A percentile compares a stretch with the other conserved stretches of the same genome.
These are phyloP conservation scores for Cucurbitaria berberidis DNA, from an alignment of 2,329 filamentous ascomycete genomes.

Conservation along the genomic window DNA sequence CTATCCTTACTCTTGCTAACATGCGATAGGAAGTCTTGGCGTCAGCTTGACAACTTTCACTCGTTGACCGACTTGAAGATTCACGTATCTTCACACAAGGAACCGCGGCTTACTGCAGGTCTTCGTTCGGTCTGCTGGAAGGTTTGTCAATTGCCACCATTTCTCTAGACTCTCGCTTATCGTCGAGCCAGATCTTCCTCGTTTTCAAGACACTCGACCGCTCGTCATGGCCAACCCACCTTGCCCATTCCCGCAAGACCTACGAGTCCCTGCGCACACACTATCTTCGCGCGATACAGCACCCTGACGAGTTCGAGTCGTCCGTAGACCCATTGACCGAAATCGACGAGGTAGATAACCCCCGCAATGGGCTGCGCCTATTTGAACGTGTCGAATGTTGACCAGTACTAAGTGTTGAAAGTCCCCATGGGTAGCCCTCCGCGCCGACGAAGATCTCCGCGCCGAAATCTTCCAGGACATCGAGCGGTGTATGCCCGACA, in stretches of 20 bases:
- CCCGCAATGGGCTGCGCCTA: conserved; percentile 17
- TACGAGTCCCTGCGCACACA: conserved; percentile 76
- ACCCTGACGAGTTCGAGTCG: conserved; percentile 79
- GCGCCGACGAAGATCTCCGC: conserved; percentile 81
- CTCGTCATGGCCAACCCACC: conserved; percentile 70
- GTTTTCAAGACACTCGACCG: conserved; percentile 72
- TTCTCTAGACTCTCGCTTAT: conserved; percentile 5
- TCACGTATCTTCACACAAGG: conserved; percentile 44
- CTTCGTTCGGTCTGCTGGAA: conserved; percentile 94
- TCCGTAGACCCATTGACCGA: conserved; percentile 85
- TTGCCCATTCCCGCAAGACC: conserved; percentile 72
- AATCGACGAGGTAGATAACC: conserved; percentile 66
- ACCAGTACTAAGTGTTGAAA: conserved; percentile 61
- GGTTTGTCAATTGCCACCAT: conserved; percentile 53
- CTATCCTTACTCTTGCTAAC: conserved; percentile 18
- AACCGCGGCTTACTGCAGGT: conserved; percentile 60
- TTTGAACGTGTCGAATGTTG: conserved; percentile 43
- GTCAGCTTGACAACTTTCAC: conserved; percentile 45
- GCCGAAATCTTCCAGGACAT: conserved; percentile 95
- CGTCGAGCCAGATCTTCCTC: conserved; percentile 71
- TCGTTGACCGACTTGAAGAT: conserved; percentile 48
- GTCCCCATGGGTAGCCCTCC: conserved; percentile 90
- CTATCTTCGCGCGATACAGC: conserved; percentile 80
- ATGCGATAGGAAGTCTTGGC: conserved; percentile 42
- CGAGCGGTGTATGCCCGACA: conserved; percentile 86